Evolutionary conservation across 2,329 filamentous ascomycete species (phyloP).

Genomic region (Geosmithia flava): DNA sequence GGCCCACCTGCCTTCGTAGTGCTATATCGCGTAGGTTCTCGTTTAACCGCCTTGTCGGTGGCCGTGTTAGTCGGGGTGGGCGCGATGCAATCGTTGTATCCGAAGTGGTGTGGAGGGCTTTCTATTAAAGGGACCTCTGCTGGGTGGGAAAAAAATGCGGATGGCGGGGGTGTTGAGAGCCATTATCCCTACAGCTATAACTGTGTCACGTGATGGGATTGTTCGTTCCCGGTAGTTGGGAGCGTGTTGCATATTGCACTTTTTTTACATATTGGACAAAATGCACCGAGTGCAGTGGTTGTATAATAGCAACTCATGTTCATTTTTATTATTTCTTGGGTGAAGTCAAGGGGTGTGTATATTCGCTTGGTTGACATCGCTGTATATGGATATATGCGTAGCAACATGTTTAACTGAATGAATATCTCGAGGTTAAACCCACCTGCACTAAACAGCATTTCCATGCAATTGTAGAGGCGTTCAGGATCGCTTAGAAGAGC

Average conservation of each 20-base stretch:
- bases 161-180: constrained; percentile 14
- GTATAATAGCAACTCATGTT: no score
- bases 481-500: not conserved
- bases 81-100: constrained; percentile 25
- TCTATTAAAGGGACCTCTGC: constrained; percentile 19
- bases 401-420: not conserved
- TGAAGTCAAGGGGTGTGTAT: not conserved
- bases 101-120: constrained; percentile 19
- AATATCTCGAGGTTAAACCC: not conserved
- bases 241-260: not conserved
- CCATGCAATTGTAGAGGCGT: not conserved
- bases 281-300: not conserved
- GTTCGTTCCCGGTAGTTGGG: not conserved
- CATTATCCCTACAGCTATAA: constrained; percentile 1
- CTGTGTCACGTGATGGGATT: not conserved
- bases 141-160: constrained; percentile 11
- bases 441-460: not conserved
- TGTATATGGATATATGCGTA: not conserved
- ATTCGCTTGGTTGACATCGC: not conserved
- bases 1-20: not conserved
- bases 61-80: constrained; percentile 1
- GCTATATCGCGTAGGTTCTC: not conserved
- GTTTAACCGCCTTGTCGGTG: constrained; percentile 3
- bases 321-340: no score
- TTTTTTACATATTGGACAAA: not conserved